A percentile compares a stretch with the other conserved stretches of the same genome.
These are phyloP conservation scores for Neocatenulostroma microsporum DNA, from an alignment of 2,329 filamentous ascomycete species.

Conservation along the genomic window DNA sequence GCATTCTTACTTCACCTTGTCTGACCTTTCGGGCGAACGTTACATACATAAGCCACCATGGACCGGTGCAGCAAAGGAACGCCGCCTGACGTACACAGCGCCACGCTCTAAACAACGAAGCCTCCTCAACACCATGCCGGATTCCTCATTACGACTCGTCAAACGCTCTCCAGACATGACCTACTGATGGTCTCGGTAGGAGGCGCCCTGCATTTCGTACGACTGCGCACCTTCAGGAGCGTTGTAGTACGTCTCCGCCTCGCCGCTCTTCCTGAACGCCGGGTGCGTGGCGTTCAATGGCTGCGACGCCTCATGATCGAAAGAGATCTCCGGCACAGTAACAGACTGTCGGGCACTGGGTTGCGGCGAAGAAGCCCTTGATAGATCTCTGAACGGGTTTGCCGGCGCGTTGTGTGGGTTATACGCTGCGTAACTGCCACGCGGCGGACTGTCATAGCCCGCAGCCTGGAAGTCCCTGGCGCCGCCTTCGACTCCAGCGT, in stretches of 20 bases:
- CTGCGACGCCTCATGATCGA: not conserved
- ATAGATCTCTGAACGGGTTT: slow-evolving; percentile 6
- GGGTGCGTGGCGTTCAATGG: slow-evolving; percentile 1
- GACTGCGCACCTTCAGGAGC: slow-evolving; percentile 1
- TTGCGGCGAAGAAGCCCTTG: slow-evolving; percentile 3
- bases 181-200: slow-evolving; percentile 1
- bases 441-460: slow-evolving; percentile 1
- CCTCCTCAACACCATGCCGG: too few species aligned
- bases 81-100: too few species aligned
- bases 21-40: too few species aligned
- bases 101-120: too few species aligned
- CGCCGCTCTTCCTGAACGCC: slow-evolving; percentile 3
- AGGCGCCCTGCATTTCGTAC: slow-evolving; percentile 5
- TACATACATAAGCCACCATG: too few species aligned
- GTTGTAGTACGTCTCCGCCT: slow-evolving; percentile 5
- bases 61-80: too few species aligned
- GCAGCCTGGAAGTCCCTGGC: slow-evolving; percentile 7
- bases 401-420: not conserved
- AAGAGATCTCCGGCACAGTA: not conserved
- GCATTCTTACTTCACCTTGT: too few species aligned
- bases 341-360: not conserved
- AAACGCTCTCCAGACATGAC: not conserved
- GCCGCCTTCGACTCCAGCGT: slow-evolving; percentile 15
- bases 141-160: not conserved
- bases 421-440: slow-evolving; percentile 3